phyloP scores from a whole-genome alignment of 2,329 filamentous ascomycete genomes.

The Hymenoscyphus linearis region DNA sequence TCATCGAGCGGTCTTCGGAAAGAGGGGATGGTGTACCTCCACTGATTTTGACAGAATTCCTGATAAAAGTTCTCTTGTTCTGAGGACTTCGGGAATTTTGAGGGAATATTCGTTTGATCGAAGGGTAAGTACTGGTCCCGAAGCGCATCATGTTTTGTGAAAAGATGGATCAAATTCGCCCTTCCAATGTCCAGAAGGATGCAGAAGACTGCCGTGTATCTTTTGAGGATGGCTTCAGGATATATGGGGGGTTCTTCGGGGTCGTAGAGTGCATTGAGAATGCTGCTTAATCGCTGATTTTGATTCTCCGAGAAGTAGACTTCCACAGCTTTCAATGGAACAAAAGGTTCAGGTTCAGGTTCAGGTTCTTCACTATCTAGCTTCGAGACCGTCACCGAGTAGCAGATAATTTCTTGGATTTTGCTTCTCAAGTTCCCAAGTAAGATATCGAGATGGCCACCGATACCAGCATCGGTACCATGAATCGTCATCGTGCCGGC shows the following conservation, averaged over 20 bases:
- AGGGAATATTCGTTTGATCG: slow-evolving; percentile 14
- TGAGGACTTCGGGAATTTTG: slow-evolving; percentile 14
- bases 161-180: slow-evolving; percentile 18
- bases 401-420: background rate
- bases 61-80: slow-evolving; percentile 20
- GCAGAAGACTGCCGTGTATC: slow-evolving; percentile 14
- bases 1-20: slow-evolving; percentile 20
- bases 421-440: background rate
- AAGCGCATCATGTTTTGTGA: slow-evolving; percentile 18
- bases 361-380: background rate
- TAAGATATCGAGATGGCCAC: background rate
- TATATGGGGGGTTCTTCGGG: background rate
- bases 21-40: slow-evolving; percentile 24
- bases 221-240: background rate
- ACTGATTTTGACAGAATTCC: slow-evolving; percentile 28
- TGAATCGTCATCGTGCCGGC: background rate
- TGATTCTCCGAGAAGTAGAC: slow-evolving; percentile 1
- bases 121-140: slow-evolving; percentile 25
- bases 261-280: background rate
- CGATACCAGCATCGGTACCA: no score
- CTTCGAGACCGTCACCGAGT: background rate
- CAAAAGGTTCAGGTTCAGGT: background rate
- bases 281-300: background rate
- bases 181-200: slow-evolving; percentile 18
- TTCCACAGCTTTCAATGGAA: background rate